Conservation (phyloP, 139 green algal genomes). For the Raphidocelis subcapitata region DNA sequence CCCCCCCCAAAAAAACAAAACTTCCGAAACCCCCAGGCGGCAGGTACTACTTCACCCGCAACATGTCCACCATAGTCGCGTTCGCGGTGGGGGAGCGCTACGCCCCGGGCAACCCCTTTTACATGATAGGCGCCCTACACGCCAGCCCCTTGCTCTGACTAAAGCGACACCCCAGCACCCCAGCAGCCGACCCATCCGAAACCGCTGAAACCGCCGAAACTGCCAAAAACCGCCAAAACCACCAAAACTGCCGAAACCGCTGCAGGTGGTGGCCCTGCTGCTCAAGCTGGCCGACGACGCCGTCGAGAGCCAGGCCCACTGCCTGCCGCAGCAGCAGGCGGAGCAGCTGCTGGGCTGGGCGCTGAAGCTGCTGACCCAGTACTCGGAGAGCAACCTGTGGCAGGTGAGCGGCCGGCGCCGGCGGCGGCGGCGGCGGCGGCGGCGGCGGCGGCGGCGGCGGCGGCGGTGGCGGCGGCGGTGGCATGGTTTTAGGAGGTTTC, state of each 20-base stretch:
- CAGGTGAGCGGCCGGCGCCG: conserved; percentile 24
- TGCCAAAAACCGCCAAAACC: too few species aligned
- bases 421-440: too few species aligned
- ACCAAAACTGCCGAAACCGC: too few species aligned
- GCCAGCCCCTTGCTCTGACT: conserved; percentile 87
- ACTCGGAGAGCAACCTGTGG: conserved; percentile 32
- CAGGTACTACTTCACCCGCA: conserved; percentile 97
- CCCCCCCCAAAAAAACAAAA: too few species aligned
- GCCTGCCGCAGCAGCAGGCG: conserved; percentile 33
- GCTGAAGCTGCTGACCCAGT: conserved; percentile 39
- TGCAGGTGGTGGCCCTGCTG: conserved; percentile 51
- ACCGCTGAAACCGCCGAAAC: too few species aligned
- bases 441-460: too few species aligned
- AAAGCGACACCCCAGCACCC: too few species aligned
- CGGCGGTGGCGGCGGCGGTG: too few species aligned
- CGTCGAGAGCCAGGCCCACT: conserved; percentile 69
- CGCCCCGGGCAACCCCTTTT: conserved; percentile 83
- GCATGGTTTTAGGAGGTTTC: too few species aligned
- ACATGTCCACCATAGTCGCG: conserved; percentile 89
- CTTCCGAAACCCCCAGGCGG: conserved; percentile 43
- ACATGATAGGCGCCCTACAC: conserved; percentile 96
- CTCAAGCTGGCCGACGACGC: conserved; percentile 78
- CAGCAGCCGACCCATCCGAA: too few species aligned
- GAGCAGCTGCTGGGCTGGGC: conserved; percentile 33
- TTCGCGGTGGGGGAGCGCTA: conserved; percentile 88